phyloP scores from a whole-genome alignment of 108 stramenopile genomes.

The Cyclotella baltica region DNA sequence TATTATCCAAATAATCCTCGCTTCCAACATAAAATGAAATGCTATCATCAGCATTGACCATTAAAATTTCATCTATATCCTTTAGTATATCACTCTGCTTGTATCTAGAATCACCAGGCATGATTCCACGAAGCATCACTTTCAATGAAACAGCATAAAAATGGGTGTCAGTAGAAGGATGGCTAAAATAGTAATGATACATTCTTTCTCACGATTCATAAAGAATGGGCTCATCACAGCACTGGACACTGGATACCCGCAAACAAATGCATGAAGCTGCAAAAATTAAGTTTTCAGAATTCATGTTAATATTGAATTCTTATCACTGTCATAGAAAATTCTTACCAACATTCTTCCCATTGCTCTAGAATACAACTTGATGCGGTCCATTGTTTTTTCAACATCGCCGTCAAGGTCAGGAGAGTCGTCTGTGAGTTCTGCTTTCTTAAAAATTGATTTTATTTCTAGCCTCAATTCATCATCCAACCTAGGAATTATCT shows the following conservation, averaged over 20 bases:
- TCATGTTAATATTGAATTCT: too few species aligned
- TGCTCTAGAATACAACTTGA: neutral
- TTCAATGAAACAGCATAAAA: neutral
- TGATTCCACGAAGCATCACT: slow-evolving; percentile 33
- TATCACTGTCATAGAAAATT: too few species aligned
- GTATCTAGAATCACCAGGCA: slow-evolving; percentile 15
- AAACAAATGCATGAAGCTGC: slow-evolving; percentile 27
- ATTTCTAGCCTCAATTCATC: neutral
- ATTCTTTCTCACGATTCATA: slow-evolving; percentile 21
- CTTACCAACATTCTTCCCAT: slow-evolving; percentile 26
- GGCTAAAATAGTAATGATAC: neutral
- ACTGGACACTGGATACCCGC: slow-evolving; percentile 16
- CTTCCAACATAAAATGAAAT: neutral
- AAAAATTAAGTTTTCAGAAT: neutral
- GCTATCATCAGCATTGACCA: neutral
- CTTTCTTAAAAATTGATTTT: neutral
- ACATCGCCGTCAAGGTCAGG: neutral
- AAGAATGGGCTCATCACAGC: slow-evolving; percentile 23
- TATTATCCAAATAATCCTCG: neutral
- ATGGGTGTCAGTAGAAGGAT: neutral
- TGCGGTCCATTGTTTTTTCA: neutral
- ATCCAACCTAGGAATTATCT: neutral
- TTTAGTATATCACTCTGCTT: slow-evolving; percentile 30
- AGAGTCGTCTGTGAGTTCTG: neutral
- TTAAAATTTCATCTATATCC: slow-evolving; percentile 11